Conservation (phyloP, 2,329 filamentous ascomycete genomes). For the Stenocarpella maydis region DNA sequence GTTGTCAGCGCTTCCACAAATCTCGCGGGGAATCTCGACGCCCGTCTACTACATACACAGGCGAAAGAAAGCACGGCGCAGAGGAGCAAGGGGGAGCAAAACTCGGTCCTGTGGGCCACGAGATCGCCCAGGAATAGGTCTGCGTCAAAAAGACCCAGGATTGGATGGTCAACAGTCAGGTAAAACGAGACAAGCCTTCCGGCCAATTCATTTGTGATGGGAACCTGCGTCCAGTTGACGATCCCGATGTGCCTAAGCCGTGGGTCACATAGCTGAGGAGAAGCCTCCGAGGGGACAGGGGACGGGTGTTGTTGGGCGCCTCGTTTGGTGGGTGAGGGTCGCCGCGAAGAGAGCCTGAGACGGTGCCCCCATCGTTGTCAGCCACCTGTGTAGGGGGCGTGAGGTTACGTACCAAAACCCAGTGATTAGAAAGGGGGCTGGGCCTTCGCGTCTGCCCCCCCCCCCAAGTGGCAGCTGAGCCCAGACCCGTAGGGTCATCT, state of each 20-base stretch:
- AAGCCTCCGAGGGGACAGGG: neutral
- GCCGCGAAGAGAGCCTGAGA: neutral
- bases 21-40: too few relatives aligned
- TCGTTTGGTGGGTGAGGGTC: neutral
- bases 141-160: constrained; percentile 37
- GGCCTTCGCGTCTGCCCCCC: neutral
- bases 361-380: neutral
- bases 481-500: neutral
- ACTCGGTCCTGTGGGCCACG: constrained; percentile 30
- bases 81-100: constrained; percentile 37
- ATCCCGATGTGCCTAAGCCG: constrained; percentile 31
- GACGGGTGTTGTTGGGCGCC: neutral
- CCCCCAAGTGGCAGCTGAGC: neutral
- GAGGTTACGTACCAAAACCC: neutral
- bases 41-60: constrained; percentile 29
- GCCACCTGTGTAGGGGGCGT: neutral
- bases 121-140: constrained; percentile 38
- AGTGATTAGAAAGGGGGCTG: neutral
- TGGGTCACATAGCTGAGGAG: constrained; percentile 25
- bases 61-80: constrained; percentile 35
- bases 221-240: constrained; percentile 32
- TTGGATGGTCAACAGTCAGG: constrained; percentile 35
- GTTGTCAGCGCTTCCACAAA: neutral
- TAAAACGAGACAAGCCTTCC: constrained; percentile 35
- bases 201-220: constrained; percentile 29